Evolutionary conservation across 2,329 filamentous ascomycete genomes (phyloP).

Genomic region (Zelopaecilomyces penicillatus): DNA sequence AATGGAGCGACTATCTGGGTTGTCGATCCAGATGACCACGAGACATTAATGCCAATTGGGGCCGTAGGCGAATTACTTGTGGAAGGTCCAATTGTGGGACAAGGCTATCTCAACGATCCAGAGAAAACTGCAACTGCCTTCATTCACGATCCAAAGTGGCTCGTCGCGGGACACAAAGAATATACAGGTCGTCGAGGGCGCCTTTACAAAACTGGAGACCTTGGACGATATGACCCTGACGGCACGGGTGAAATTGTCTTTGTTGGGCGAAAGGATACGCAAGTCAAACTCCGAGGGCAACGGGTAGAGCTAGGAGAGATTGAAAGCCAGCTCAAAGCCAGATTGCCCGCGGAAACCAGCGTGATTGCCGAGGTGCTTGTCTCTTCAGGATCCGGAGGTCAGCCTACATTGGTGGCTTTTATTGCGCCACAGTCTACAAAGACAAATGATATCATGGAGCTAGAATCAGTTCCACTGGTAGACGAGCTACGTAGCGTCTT

Average conservation of each 20-base stretch:
- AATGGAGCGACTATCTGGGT: slow-evolving; percentile 16
- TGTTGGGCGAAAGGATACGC: slow-evolving; percentile 12
- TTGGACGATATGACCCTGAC: slow-evolving; percentile 11
- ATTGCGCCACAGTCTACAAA: background rate
- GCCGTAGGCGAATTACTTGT: slow-evolving; percentile 26
- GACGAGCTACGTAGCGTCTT: background rate
- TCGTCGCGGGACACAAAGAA: slow-evolving; percentile 1
- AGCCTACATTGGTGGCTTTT: background rate
- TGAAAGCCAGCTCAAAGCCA: slow-evolving; percentile 9
- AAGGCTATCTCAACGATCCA: slow-evolving; percentile 38
- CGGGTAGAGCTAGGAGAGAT: slow-evolving; percentile 16
- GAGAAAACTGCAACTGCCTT: slow-evolving; percentile 23
- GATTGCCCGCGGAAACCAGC: slow-evolving; percentile 28
- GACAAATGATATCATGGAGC: background rate
- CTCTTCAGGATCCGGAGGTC: slow-evolving; percentile 3
- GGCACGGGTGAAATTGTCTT: slow-evolving; percentile 10
- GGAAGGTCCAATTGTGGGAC: slow-evolving; percentile 38
- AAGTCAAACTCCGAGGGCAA: slow-evolving; percentile 16
- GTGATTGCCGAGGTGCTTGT: slow-evolving; percentile 41
- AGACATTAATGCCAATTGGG: slow-evolving; percentile 13
- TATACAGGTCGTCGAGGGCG: slow-evolving; percentile 8
- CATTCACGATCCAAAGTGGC: slow-evolving; percentile 16
- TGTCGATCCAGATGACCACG: slow-evolving; percentile 13
- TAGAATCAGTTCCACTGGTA: background rate
- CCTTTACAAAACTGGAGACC: slow-evolving; percentile 13